Evolutionary conservation across 768 basidiomycete genomes (phyloP).

Genomic region (Sporobolomyces phaffii): DNA sequence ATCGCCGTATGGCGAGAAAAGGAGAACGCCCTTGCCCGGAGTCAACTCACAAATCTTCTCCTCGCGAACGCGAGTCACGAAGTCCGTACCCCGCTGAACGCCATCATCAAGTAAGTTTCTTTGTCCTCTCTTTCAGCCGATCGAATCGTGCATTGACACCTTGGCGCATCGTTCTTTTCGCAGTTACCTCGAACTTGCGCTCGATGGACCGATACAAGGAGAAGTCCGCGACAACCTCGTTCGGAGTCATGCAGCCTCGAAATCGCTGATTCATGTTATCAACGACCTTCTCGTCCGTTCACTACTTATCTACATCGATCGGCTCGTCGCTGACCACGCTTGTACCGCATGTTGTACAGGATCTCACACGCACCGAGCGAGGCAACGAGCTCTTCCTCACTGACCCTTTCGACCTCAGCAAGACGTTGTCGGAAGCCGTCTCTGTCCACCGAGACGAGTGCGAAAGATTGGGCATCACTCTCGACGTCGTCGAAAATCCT

Average conservation of each 20-base stretch:
- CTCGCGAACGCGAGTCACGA: constrained; percentile 78
- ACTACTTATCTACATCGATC: neutral
- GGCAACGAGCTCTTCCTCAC: constrained; percentile 69
- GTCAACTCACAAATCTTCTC: constrained; percentile 65
- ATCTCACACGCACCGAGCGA: constrained; percentile 69
- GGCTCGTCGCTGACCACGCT: too few species aligned
- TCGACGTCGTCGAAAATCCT: constrained; percentile 54
- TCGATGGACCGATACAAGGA: constrained; percentile 64
- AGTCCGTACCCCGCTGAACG: constrained; percentile 70
- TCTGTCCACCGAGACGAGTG: constrained; percentile 64
- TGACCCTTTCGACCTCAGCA: constrained; percentile 65
- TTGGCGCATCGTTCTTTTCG: neutral
- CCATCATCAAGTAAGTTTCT: constrained; percentile 66
- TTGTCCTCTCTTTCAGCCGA: neutral
- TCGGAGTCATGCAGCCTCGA: constrained; percentile 68
- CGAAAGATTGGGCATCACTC: constrained; percentile 56
- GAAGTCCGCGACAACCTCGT: constrained; percentile 70
- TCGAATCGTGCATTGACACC: neutral
- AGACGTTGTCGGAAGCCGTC: constrained; percentile 59
- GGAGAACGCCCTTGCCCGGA: constrained; percentile 64
- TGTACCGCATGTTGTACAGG: too few species aligned
- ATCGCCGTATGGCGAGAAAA: constrained; percentile 82
- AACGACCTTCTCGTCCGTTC: constrained; percentile 63
- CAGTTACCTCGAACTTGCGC: constrained; percentile 71
- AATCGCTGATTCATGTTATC: constrained; percentile 72